These are phyloP conservation scores for Russula brevipes DNA, from an alignment of 768 basidiomycete species.

Conservation along the genomic window DNA sequence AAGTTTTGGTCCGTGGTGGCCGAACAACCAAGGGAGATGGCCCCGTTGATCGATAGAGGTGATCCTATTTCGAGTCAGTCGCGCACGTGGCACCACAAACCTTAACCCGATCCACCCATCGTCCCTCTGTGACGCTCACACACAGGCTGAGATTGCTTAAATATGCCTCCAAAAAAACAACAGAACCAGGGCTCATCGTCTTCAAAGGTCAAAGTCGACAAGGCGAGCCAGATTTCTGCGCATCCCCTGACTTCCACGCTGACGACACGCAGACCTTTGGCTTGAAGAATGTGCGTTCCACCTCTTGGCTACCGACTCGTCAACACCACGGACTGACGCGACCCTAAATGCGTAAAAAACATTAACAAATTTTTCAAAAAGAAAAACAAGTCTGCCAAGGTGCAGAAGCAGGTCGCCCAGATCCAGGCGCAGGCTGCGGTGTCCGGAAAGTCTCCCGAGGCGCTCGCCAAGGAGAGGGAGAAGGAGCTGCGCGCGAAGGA, in stretches of 20 bases:
- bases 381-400: conserved; percentile 95
- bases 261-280: conserved; percentile 64
- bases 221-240: conserved; percentile 43
- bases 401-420: conserved; percentile 76
- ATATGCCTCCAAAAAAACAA: conserved; percentile 82
- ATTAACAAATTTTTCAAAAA: conserved; percentile 28
- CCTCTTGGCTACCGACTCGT: background rate
- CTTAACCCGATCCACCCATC: background rate
- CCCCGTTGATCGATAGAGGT: too few species aligned
- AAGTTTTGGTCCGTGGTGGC: too few species aligned
- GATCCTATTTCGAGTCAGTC: too few species aligned
- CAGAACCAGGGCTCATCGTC: conserved; percentile 47
- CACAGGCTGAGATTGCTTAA: background rate
- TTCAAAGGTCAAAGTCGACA: conserved; percentile 76
- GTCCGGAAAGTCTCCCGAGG: conserved; percentile 75
- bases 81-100: background rate
- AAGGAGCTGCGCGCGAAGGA: conserved; percentile 70
- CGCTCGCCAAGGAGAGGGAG: conserved; percentile 81
- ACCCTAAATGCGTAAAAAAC: conserved; percentile 6
- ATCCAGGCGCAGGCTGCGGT: conserved; percentile 72
- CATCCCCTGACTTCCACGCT: conserved; percentile 27
- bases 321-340: conserved; percentile 6
- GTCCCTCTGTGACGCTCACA: too few species aligned
- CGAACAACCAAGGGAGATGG: too few species aligned
- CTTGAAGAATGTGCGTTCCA: conserved; percentile 69